Evolutionary conservation across 2,329 filamentous ascomycete genomes (phyloP), one percentile per base, ranked within the genome.

Genomic region (Fusarium chlamydosporum): DNA sequence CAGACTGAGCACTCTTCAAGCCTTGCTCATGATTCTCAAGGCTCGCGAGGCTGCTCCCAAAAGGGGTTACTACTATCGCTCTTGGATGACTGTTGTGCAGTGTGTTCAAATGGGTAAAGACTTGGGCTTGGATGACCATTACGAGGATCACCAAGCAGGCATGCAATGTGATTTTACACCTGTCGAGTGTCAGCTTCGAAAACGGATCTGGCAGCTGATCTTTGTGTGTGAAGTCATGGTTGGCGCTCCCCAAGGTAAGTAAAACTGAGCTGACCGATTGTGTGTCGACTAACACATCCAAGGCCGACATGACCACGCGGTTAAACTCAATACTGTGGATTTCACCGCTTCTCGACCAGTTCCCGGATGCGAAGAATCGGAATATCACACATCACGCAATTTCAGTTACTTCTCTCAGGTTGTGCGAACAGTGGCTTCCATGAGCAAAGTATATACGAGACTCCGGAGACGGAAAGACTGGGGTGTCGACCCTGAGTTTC

Each of bases 51-150:
- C 92, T n/a, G 89, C 92, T 10, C 94, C 95, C 0, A 97, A 97
- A 76, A 89, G 93, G 63, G 96, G 96, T 2, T 98, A 98, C 77
- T 98, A 96, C 79, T 98, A 96, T 80, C 90, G 95, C 37, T 98
- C 96, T 1, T 98, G 96, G 95, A 97, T 97, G 89, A 93, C 92
- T 7, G 89, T 97, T 20, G 95, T 97, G 54, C 93, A 94, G 64
- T 93, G 95, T 67, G 91, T 97, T 9, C 91, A 94, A 46, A 97
- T 98, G 93, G 93, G 89, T 27, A 96, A 96, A 75, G 95, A 97
- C 76, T 83, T 98, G 33, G 93, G 94, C 20, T 83, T 98, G 7
- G 90, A 97, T 75, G 93, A 97, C 68, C 95, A 98, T 79, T 89
- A 89, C 65, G 89, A 92, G 61, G 88, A 90, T 43, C 96, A 98